Conservation (phyloP, 192 early-diverging fungal genomes). For the Coemansia biformis region DNA sequence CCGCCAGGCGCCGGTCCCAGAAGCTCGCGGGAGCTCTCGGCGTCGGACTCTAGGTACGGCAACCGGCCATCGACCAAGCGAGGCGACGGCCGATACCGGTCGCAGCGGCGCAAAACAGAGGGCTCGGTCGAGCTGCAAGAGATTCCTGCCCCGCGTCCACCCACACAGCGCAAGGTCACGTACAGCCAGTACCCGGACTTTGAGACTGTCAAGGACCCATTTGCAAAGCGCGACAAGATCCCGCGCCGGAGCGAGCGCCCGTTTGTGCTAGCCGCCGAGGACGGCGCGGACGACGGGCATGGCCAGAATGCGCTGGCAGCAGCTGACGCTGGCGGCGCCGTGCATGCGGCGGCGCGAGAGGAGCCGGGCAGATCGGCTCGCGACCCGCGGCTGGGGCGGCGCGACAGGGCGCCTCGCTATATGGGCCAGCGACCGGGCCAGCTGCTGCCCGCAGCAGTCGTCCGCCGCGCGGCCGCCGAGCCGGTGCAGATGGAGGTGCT, state of each 20-base stretch:
- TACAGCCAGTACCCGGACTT: slow-evolving; percentile 51
- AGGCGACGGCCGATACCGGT: slow-evolving; percentile 11
- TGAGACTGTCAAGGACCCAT: slow-evolving; percentile 45
- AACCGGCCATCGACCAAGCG: slow-evolving; percentile 12
- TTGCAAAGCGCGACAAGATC: slow-evolving; percentile 52
- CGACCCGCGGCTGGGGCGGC: too few species aligned
- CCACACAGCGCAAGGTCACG: slow-evolving; percentile 28
- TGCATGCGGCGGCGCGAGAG: too few species aligned
- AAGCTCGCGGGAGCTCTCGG: slow-evolving; percentile 1
- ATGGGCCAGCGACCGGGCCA: slow-evolving; percentile 12
- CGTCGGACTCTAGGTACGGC: slow-evolving; percentile 21
- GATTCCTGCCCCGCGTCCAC: slow-evolving; percentile 27
- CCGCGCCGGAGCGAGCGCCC: slow-evolving; percentile 31
- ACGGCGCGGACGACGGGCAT: neutral
- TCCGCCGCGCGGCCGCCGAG: neutral
- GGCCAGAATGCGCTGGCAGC: neutral
- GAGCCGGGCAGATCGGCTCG: too few species aligned
- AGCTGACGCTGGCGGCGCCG: too few species aligned
- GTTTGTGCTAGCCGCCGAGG: slow-evolving; percentile 5
- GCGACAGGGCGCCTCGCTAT: neutral
- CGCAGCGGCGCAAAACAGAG: slow-evolving; percentile 37
- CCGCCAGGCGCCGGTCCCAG: slow-evolving; percentile 1
- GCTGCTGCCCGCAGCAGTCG: neutral
- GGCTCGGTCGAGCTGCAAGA: slow-evolving; percentile 16
- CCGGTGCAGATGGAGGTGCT: slow-evolving; percentile 31